Base-by-base conservation (phyloP, 2,329 filamentous ascomycete genomes). In the Pyrenophora graminea region DNA sequence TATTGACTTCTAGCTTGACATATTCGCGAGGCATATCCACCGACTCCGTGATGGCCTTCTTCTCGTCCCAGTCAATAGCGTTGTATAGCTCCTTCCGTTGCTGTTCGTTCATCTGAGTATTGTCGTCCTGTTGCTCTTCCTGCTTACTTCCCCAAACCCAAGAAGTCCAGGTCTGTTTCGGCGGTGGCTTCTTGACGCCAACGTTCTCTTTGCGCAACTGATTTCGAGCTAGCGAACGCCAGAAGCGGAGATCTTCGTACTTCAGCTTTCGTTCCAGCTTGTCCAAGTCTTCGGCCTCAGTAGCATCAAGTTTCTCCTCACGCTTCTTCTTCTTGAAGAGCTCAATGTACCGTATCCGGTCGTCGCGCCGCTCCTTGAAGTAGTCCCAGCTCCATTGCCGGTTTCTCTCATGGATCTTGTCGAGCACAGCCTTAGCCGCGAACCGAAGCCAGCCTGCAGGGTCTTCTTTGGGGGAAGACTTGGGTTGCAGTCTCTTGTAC, bases 31-130 rank as follows among this genome's bases (percentile, higher is more conserved):
- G 95, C 27, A 91, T 80, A 62, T 99, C 94, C 3, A 99, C 87
- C 36, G 89, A 87, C 61, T 96, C 91, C 0, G 91, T 82, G 33
- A 99, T 82, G 2, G 89, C 90, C 53, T 92, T 87, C 78, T 97
- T 97, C 74, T 99, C 94, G 56, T 99, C 90, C 87, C 93, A 99
- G 66, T 97, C 94, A 64, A 99, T 99, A 42, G 91, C 95, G 62
- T 95, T 88, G 72, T 97, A 99, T 8, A 99, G 82, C 74, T 99
- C 93, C 71, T 97, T 91, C 36, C 93, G 87, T 71, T 99, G 92
- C 73, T 97, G 87, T 55, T 99, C 94, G 0, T 90, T 95, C 82
- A 99, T 96, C 53, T 91, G 85, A 0, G 87, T 90, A 23, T 48
- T 44, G 56, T 92, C 89, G 61, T 86, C 81, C 38, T 89, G 80